Conservation (phyloP, 805 yeast genomes). For the Lipomyces japonicus region DNA sequence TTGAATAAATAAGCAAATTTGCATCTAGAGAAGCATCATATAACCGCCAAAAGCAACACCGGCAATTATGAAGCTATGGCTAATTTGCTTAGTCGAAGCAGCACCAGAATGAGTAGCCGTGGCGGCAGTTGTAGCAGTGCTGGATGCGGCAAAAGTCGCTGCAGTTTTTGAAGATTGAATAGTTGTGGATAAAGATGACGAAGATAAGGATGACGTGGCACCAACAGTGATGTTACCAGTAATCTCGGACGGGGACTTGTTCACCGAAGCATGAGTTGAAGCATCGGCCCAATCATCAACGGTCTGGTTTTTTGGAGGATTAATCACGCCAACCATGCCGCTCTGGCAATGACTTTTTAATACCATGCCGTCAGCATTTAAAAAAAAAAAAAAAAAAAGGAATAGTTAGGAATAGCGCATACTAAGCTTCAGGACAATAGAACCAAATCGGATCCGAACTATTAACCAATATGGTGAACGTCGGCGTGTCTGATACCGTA, state of each 20-base stretch:
- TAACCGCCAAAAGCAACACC: too few relatives aligned
- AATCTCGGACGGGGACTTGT: slow-evolving; percentile 15
- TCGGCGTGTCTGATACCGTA: slow-evolving; percentile 5
- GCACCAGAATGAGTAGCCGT: background rate
- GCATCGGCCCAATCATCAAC: slow-evolving; percentile 15
- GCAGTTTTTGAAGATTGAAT: slow-evolving; percentile 3
- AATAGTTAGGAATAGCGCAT: too few relatives aligned
- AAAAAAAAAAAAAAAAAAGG: too few relatives aligned
- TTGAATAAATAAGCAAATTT: too few relatives aligned
- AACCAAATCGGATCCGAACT: slow-evolving; percentile 30
- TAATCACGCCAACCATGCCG: slow-evolving; percentile 33
- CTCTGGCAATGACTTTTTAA: slow-evolving; percentile 29
- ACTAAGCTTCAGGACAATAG: slow-evolving; percentile 30
- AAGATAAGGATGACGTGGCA: background rate
- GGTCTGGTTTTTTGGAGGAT: slow-evolving; percentile 24
- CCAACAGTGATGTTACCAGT: slow-evolving; percentile 17
- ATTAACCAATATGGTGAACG: slow-evolving; percentile 25
- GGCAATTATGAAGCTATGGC: too few relatives aligned
- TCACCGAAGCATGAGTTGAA: slow-evolving; percentile 15
- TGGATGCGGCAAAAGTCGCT: slow-evolving; percentile 9
- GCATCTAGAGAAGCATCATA: too few relatives aligned
- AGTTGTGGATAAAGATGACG: slow-evolving; percentile 2
- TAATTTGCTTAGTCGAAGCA: background rate
- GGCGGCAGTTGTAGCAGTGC: slow-evolving; percentile 8
- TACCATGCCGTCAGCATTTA: too few relatives aligned